Base-by-base conservation (phyloP, 1,139 yeast species). In the Zygosaccharomyces sapae region DNA sequence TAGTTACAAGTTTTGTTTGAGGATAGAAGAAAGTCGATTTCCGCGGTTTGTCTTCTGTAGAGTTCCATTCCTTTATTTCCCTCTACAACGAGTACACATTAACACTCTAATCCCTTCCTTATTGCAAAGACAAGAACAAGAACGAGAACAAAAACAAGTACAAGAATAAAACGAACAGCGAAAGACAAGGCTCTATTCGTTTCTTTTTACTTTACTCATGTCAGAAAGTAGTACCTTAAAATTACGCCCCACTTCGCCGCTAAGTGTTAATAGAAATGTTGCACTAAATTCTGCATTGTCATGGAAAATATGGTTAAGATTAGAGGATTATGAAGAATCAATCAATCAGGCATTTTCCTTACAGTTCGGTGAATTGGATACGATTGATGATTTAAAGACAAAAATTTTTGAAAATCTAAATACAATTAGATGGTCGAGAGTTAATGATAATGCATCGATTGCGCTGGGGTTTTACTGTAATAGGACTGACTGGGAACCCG, bases 361-460 rank as follows among this genome's bases (percentile, higher is more conserved):
- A 2, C 50, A 51, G 10, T 57, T 61, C 40, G 54, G 54, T 38
- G 62, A 57, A 31, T 33, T 45, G 13, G 68, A 63, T 44, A 59
- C 62, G 3, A 42, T 63, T 2, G 68, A 63, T 49, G 67, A 63
- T 49, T 47, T 63, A 30, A 63, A 63, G 47, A 50, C 49, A 5
- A 56, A 53, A 31, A 38, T 63, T 10, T 48, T 63, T 10, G 46
- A 48, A 7, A 58, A 54, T 41, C 43, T 63, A 25, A 52, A 46
- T 30, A 25, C 41, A 22, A 48, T 55, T 5, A 50, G 62, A 41
- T 62, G 66, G 65, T 47, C 55, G 2, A 34, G 48, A 12, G 43
- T 52, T 13, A 56, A 58, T 43, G 65, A 63, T 44, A 61, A 54
- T 41, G 54, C 60, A 1, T 56, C 62, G 9, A 54, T 63, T 19